phyloP scores from a whole-genome alignment of 495 filamentous ascomycete genomes.

The Chaetomium cochliodes region DNA sequence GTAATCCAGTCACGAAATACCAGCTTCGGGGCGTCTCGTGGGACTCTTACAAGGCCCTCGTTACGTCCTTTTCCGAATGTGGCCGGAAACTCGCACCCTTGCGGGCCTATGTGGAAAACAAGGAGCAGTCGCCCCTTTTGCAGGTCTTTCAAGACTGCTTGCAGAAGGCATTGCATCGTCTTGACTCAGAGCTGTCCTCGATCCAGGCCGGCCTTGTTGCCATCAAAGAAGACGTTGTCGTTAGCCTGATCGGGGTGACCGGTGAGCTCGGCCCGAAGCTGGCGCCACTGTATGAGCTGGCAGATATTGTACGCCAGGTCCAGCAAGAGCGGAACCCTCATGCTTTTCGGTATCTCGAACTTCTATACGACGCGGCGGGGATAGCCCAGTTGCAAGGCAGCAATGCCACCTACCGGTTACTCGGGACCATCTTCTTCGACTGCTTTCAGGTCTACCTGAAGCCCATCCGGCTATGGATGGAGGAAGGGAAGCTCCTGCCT shows the following conservation, averaged over 20 bases:
- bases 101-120: conserved; percentile 34
- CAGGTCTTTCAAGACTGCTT: conserved; percentile 51
- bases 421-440: conserved; percentile 70
- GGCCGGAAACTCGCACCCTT: conserved; percentile 41
- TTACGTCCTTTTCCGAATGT: conserved; percentile 43
- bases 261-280: conserved; percentile 56
- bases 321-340: conserved; percentile 40
- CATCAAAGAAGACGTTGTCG: conserved; percentile 46
- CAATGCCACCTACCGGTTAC: conserved; percentile 54
- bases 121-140: conserved; percentile 46
- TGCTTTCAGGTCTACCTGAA: conserved; percentile 82
- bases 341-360: conserved; percentile 65
- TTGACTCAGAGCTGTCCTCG: conserved; percentile 45
- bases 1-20: conserved; percentile 34
- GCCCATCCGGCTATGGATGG: conserved; percentile 82
- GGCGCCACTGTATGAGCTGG: conserved; percentile 56
- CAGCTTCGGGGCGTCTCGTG: conserved; percentile 42
- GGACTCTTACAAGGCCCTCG: conserved; percentile 43
- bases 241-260: conserved; percentile 60
- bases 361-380: conserved; percentile 67
- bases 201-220: conserved; percentile 48
- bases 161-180: conserved; percentile 41
- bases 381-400: conserved; percentile 68
- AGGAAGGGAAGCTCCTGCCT: conserved; percentile 65
- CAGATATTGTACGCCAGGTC: conserved; percentile 45